Percentiles rank a stretch among this genome's conserved stretches.
These are phyloP conservation scores for Pisolithus sp. DNA, from an alignment of 768 basidiomycete genomes.

Conservation along the genomic window DNA sequence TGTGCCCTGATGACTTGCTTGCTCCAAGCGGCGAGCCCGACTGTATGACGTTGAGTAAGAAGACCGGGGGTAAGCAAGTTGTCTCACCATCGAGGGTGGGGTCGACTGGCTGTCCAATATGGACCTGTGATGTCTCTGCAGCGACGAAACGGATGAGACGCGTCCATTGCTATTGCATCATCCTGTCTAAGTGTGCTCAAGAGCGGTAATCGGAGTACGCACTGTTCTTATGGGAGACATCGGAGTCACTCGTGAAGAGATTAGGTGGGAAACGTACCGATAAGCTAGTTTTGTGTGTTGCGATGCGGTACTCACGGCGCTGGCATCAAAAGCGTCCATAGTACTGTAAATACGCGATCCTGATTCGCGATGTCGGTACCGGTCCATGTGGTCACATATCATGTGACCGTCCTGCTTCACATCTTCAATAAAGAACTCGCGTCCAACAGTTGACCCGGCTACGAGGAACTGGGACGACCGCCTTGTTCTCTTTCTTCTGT, in stretches of 20 bases:
- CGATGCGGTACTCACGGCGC: too few species aligned
- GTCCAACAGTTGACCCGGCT: too few species aligned
- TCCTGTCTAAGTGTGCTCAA: neutral
- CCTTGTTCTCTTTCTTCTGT: too few species aligned
- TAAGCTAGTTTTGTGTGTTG: too few species aligned
- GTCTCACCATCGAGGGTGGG: conserved; percentile 52
- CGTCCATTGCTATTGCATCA: conserved; percentile 54
- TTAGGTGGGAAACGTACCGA: too few species aligned
- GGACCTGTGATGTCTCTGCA: conserved; percentile 63
- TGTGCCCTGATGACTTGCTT: conserved; percentile 55
- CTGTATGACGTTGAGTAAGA: conserved; percentile 31
- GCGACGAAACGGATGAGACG: conserved; percentile 81
- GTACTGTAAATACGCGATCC: too few species aligned
- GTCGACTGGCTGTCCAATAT: conserved; percentile 75
- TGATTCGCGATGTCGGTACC: too few species aligned
- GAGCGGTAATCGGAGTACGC: neutral
- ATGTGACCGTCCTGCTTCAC: too few species aligned
- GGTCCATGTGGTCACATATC: too few species aligned
- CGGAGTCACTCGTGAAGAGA: neutral
- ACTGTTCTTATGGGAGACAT: conserved; percentile 15
- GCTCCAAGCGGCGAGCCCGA: conserved; percentile 51
- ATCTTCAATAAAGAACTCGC: too few species aligned
- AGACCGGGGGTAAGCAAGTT: neutral
- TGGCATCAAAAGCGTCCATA: too few species aligned
- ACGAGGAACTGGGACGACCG: too few species aligned